Base-by-base conservation (phyloP, 192 early-diverging fungal species). In the Coemansia sp. region DNA sequence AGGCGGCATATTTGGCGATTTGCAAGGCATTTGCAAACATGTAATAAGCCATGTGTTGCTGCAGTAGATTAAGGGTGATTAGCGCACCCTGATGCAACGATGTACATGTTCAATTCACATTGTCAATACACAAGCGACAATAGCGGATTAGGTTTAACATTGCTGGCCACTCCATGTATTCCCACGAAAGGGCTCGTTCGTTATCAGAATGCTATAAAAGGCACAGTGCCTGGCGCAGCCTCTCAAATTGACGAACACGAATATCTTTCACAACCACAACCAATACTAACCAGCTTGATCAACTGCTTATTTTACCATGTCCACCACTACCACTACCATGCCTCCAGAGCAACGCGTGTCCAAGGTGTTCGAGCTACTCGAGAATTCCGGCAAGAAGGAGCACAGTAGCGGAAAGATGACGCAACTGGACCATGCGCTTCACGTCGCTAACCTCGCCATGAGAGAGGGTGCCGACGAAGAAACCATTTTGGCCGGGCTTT, bases 371-470 rank as follows among this genome's bases (percentile, higher is more conserved):
- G 68, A 76, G 57, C 81, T 87, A 7, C 70, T 88, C 18, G 71
- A 80, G 11, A 75, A 81, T 39, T 83, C 81, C 36, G 85, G 83
- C 62, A 81, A 81, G 70, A 69, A 78, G 61, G 85, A 78, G 5
- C 87, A 87, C 64, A 87, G 87, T 50, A 85, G 87, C 31, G 87
- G 87, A 71, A 61, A 75, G 18, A 83, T 88, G 40, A 80, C 88
- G 9, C 87, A 88, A 50, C 76, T 89, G 18, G 88, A 86, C 16
- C 88, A 89, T 44, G 81, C 78, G 18, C 70, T 89, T 40, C 87
- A 87, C 64, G 85, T 85, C 24, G 87, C 87, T 0, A 62, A 73
- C 15, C 64, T 50, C 31, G 88, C 85, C 44, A 64, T 65, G 38
- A 69, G 84, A 40, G 76, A 66, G 10, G 68, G 66, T 15, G 78